phyloP scores from a whole-genome alignment of 1,284 basidiomycete genomes.

The Fomitopsis schrenkii region DNA sequence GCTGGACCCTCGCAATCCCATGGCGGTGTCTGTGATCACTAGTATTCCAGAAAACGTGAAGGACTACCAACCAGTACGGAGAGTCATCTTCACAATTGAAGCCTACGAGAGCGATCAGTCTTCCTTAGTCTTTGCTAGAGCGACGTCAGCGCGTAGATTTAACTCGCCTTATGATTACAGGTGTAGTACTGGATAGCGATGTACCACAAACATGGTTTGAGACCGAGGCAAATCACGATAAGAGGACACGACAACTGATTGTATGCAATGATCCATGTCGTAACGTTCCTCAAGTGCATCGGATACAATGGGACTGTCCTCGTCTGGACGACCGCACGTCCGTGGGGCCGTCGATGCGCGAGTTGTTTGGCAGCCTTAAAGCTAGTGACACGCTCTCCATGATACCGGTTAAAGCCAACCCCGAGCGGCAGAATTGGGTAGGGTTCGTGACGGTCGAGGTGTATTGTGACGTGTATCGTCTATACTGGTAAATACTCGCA shows the following conservation, averaged over 20 bases:
- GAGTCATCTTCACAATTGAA: neutral
- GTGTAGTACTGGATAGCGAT: neutral
- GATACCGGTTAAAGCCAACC: no score
- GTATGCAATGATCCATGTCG: neutral
- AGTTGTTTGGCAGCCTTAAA: neutral
- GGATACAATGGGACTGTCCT: neutral
- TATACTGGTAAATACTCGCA: no score
- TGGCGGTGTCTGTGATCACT: no score
- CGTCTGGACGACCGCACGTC: neutral
- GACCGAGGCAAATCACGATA: neutral
- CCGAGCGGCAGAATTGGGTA: neutral
- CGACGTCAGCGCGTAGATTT: neutral
- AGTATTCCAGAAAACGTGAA: neutral
- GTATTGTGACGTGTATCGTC: neutral
- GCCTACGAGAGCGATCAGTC: neutral
- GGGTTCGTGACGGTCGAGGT: neutral
- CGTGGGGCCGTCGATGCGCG: neutral
- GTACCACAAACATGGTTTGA: no score
- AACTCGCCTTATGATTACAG: neutral
- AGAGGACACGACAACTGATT: neutral
- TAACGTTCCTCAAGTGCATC: neutral
- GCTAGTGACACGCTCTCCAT: neutral
- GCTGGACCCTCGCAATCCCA: no score
- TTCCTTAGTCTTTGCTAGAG: neutral
- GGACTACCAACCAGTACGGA: neutral